Conservation (phyloP, 1,284 basidiomycete species). For the Rhizopogon hawkerae region DNA sequence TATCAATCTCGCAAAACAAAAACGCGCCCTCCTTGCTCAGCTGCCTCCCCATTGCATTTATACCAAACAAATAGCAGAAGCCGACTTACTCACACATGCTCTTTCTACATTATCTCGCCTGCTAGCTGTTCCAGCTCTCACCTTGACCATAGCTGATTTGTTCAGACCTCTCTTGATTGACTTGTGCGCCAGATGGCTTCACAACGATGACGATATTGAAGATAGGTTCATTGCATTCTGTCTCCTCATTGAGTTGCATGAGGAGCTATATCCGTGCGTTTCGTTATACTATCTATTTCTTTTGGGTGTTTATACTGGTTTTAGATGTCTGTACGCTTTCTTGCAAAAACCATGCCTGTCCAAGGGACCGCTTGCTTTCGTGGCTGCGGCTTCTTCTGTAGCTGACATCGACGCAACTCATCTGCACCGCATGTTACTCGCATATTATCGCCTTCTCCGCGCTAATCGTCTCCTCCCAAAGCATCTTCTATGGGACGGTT, state of each 20-base stretch:
- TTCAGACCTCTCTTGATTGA: constrained; percentile 67
- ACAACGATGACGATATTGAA: constrained; percentile 38
- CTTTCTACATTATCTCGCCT: constrained; percentile 43
- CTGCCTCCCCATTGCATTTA: constrained; percentile 32
- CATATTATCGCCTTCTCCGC: constrained; percentile 73
- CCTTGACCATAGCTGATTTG: constrained; percentile 43
- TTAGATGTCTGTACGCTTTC: constrained; percentile 45
- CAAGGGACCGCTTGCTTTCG: constrained; percentile 49
- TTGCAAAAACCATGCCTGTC: constrained; percentile 36
- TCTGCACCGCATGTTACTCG: constrained; percentile 63
- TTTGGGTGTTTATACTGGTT: constrained; percentile 3
- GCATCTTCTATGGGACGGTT: constrained; percentile 57
- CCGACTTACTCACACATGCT: constrained; percentile 30
- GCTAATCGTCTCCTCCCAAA: constrained; percentile 62
- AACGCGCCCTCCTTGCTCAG: constrained; percentile 32
- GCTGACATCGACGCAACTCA: constrained; percentile 32
- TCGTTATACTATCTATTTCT: constrained; percentile 2
- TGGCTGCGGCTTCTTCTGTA: constrained; percentile 26
- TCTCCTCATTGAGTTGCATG: constrained; percentile 56
- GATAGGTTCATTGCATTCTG: constrained; percentile 54
- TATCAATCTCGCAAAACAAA: constrained; percentile 49
- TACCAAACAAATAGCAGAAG: constrained; percentile 28
- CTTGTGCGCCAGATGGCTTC: constrained; percentile 63
- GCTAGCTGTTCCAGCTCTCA: constrained; percentile 44
- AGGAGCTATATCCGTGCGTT: constrained; percentile 70